Evolutionary conservation across 148 eudicot species (phyloP), one percentile per base, ranked within the genome.

Genomic region (Silene latifolia): DNA sequence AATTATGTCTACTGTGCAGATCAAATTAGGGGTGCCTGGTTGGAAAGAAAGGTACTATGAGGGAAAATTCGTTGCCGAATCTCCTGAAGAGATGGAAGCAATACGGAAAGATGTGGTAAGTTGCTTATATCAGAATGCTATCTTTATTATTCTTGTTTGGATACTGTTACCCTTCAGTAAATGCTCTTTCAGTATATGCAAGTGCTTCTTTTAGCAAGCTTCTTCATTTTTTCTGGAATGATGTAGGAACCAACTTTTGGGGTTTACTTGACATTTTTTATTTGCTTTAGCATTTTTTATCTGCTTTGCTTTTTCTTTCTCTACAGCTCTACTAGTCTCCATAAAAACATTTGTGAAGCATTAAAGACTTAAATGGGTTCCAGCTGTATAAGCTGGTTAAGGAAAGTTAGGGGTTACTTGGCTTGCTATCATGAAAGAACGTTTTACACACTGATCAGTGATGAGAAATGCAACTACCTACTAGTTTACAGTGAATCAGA

Each of bases 11-110:
- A 66, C 42, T 64, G 66, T 71, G 71, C 64, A 93, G 98, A 83
- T 94, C 71, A 91, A 86, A 89, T 75, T 94, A 80, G 98, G 98
- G 42, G 89, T 74, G 72, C 89, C 97, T 63, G 98, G 97, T 23
- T 94, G 98, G 98, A 94, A 88, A 79, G 98, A 94, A 67, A 85
- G 98, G 78, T 94, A 94, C 54, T 94, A 94, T 81, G 96, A 94
- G 80, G 97, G 89, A 72, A 94, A 94, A 83, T 94, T 94, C 71
- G 80, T 78, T 72, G 96, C 89, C 58, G 83, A 82, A 71, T 84
- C 93, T 72, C 80, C 85, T 0, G 97, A 94, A 84, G 97, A 94
- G 76, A 87, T 85, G 80, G 97, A 91, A 62, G 75, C 74, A 54
- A 77, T 91, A 58, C 81, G 92, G 25, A 87, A 83, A 67, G 96